Evolutionary conservation across 768 basidiomycete species (phyloP).

Genomic region (Asterophora lycoperdoides): DNA sequence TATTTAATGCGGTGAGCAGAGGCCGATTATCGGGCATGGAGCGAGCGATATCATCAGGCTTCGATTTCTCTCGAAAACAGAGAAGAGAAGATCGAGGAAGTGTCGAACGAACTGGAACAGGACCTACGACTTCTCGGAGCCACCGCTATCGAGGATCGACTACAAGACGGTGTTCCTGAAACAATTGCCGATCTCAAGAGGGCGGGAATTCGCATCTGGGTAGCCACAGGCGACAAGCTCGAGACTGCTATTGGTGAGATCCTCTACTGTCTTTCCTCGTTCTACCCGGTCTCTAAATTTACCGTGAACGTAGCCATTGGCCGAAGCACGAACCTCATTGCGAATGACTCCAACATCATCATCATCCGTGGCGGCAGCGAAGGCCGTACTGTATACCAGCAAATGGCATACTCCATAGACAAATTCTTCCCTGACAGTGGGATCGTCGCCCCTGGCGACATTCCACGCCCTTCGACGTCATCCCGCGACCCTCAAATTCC

Average conservation of each 20-base stretch:
- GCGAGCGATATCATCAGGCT: constrained; percentile 74
- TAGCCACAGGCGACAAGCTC: constrained; percentile 98
- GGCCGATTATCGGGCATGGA: constrained; percentile 79
- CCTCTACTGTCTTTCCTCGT: neutral
- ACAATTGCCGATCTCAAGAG: constrained; percentile 92
- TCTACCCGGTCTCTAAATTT: neutral
- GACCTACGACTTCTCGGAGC: constrained; percentile 83
- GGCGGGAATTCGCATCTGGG: constrained; percentile 98
- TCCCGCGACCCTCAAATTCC: constrained; percentile 26
- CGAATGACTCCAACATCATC: constrained; percentile 87
- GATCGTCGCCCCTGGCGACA: constrained; percentile 44
- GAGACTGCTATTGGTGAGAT: constrained; percentile 88
- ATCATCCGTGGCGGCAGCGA: constrained; percentile 76
- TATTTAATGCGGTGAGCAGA: constrained; percentile 35
- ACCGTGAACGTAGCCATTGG: constrained; percentile 70
- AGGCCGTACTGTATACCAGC: constrained; percentile 66
- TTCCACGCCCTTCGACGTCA: constrained; percentile 20
- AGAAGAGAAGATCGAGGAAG: constrained; percentile 71
- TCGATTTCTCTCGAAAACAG: constrained; percentile 74
- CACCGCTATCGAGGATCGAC: constrained; percentile 94
- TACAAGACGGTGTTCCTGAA: constrained; percentile 98
- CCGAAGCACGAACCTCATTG: constrained; percentile 93
- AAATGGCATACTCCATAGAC: constrained; percentile 76
- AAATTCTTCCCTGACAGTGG: constrained; percentile 82
- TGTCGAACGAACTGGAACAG: constrained; percentile 78